Base-by-base conservation (phyloP, 2,329 filamentous ascomycete genomes). In the Pestalotiopsis sp. region DNA sequence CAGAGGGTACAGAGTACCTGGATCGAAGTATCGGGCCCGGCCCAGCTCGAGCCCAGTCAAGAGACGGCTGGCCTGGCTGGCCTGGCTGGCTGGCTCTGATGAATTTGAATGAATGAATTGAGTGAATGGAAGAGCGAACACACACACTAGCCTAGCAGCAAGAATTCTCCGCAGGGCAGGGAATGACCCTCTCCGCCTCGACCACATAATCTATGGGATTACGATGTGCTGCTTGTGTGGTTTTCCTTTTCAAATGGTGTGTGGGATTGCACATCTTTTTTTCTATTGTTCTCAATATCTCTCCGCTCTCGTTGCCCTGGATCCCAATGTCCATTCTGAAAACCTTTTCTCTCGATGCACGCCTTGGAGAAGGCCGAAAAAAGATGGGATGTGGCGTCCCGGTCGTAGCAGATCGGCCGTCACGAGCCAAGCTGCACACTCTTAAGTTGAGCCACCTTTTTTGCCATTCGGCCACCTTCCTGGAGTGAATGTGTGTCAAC, bases 101-200 rank as follows among this genome's bases (percentile, higher is more conserved):
- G 59, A 63, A 63, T 68, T 68, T 68, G 52, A 61, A 36, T 23
- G 38, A 66, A 41, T 57, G 59, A 63, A 63, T 68, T 68, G 52
- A 61, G n/a, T 23, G 56, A 66, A 41, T 36, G 7, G 31, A 9
- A 36, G 31, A 36, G 31, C 49, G 66, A 56, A 62, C 59, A 36
- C 31, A 36, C 31, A 62, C 31, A 62, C 27, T 59, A 39, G 38
- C 62, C 66, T 68, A 68, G 66, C 66, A 68, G 31, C 52, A 63
- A 66, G 36, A 68, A 68, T 68, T 68, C 66, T 68, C 66, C 66
- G 66, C 66, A 56, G 36, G n/a, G n/a, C 59, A 31, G 27, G 59
- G 59, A 20, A 59, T 23, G 14, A 13, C 36, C 17, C 59, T 62
- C 31, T 38, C 59, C 31, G 25, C 36, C 59, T 36, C 59, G 36